Percentiles rank a stretch among this genome's conserved stretches.
Conservation (phyloP, 2,329 filamentous ascomycete genomes). For the Thielaviopsis populi region DNA sequence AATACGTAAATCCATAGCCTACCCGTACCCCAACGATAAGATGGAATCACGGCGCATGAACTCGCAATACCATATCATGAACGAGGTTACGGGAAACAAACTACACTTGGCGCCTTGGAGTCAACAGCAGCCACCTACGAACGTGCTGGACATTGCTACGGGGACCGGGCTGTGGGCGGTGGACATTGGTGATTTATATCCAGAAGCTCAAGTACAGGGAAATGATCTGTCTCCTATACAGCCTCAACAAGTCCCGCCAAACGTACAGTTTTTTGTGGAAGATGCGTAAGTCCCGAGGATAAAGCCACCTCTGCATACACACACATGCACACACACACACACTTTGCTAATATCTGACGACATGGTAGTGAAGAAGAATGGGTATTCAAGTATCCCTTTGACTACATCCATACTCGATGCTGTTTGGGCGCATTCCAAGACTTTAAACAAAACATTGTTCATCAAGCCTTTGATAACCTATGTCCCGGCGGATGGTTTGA, state of each 20-base stretch:
- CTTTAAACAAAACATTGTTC: conserved; percentile 35
- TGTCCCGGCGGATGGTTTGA: conserved; percentile 41
- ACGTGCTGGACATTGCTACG: conserved; percentile 31
- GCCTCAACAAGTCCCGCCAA: conserved; percentile 49
- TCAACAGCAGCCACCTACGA: conserved; percentile 24
- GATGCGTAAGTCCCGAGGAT: conserved; percentile 31
- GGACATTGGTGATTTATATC: conserved; percentile 49
- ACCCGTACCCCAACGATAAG: conserved; percentile 32
- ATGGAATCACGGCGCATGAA: conserved; percentile 29
- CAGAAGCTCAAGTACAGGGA: conserved; percentile 41
- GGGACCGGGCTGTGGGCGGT: conserved; percentile 47
- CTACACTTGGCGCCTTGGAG: conserved; percentile 32
- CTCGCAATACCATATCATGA: conserved; percentile 27
- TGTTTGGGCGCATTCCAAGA: conserved; percentile 36
- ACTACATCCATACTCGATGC: conserved; percentile 39
- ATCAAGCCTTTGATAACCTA: conserved; percentile 35
- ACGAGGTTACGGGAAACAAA: conserved; percentile 26
- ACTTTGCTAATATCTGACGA: not conserved
- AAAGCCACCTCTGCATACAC: not conserved
- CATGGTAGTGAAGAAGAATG: conserved; percentile 31
- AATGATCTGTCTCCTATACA: conserved; percentile 56
- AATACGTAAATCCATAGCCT: conserved; percentile 24
- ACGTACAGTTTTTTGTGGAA: conserved; percentile 61
- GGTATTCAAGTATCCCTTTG: conserved; percentile 39
- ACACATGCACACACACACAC: not conserved